Percentiles rank a stretch among this genome's conserved stretches.
These are phyloP conservation scores for Bruguiera parviflora DNA, from an alignment of 345 rosid species.

Conservation along the genomic window DNA sequence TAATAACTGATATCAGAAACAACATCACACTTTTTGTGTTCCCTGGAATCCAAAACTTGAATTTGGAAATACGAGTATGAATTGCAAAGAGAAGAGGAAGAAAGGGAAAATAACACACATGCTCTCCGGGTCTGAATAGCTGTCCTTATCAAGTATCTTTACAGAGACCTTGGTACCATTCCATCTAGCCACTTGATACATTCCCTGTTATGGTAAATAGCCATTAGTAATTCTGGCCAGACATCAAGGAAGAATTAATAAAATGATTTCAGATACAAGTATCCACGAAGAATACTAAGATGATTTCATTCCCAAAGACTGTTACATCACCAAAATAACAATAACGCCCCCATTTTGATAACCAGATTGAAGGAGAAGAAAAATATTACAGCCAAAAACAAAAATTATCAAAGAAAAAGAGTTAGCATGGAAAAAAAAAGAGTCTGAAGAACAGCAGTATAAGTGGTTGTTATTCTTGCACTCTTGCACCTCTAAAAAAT, in stretches of 20 bases:
- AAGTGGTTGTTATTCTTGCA: too few relatives aligned
- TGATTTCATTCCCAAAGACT: neutral
- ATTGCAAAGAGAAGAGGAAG: neutral
- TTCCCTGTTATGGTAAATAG: constrained; percentile 48
- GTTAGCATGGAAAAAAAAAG: too few relatives aligned
- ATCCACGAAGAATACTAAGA: neutral
- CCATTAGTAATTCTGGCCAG: neutral
- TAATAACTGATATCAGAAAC: neutral
- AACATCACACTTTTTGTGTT: neutral
- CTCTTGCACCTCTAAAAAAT: too few relatives aligned
- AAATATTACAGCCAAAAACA: too few relatives aligned
- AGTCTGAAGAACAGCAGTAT: too few relatives aligned
- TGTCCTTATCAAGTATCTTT: constrained; percentile 80
- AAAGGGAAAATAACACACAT: constrained; percentile 41
- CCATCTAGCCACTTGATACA: constrained; percentile 98
- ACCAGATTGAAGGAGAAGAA: too few relatives aligned
- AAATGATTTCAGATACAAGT: neutral
- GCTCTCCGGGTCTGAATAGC: constrained; percentile 60
- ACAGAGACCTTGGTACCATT: constrained; percentile 92
- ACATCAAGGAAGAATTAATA: neutral
- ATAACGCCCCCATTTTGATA: too few relatives aligned
- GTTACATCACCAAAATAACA: too few relatives aligned
- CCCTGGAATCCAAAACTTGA: neutral
- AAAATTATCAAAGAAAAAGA: too few relatives aligned
- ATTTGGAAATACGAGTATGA: constrained; percentile 1